Conservation (phyloP, 164 flowering plant species). For the Nymphaea thermarum region DNA sequence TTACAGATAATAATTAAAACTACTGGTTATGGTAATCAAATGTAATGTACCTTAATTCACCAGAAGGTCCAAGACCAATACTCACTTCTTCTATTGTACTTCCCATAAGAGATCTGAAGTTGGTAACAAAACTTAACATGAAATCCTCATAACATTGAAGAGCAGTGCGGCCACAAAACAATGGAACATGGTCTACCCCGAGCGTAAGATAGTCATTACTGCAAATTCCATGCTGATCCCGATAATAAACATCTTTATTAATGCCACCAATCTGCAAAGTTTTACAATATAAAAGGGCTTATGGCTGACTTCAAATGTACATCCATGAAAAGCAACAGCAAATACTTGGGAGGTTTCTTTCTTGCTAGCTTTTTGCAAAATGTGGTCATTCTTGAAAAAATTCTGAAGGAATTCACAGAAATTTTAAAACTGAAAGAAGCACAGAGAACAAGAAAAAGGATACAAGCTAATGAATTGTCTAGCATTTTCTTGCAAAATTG, state of each 20-base stretch:
- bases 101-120: conserved; percentile 36
- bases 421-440: not conserved
- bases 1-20: too few species aligned
- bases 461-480: too few species aligned
- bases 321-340: too few species aligned
- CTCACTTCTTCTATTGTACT: conserved; percentile 43
- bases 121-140: conserved; percentile 33
- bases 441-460: not conserved
- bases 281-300: conserved; percentile 7
- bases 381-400: too few species aligned
- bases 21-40: not conserved
- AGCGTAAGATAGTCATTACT: conserved; percentile 46
- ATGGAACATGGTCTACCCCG: conserved; percentile 43
- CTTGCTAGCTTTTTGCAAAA: too few species aligned
- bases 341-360: too few species aligned
- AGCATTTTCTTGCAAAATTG: too few species aligned
- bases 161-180: conserved; percentile 47
- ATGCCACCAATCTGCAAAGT: conserved; percentile 33
- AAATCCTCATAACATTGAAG: conserved; percentile 55
- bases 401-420: too few species aligned
- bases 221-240: conserved; percentile 33
- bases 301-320: too few species aligned
- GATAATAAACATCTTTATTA: conserved; percentile 40
- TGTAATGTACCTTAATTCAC: conserved; percentile 42
- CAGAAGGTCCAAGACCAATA: conserved; percentile 58